Percentiles rank a stretch among this genome's conserved stretches.
These are phyloP conservation scores for Papilionanthe hybrid DNA, from an alignment of 116 monocot genomes.

Conservation along the genomic window DNA sequence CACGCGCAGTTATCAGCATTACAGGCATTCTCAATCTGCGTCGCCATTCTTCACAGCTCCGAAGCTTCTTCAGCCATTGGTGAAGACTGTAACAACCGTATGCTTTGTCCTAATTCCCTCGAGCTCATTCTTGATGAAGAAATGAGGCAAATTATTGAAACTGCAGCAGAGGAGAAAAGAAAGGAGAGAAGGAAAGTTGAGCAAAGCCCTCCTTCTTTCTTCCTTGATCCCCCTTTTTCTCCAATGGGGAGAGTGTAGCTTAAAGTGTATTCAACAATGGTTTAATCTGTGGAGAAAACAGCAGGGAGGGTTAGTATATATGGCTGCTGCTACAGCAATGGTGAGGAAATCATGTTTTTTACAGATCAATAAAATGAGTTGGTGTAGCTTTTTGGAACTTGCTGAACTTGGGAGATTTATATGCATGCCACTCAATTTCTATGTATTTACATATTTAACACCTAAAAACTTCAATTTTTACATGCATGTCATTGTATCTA, in stretches of 20 bases:
- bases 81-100: constrained; percentile 32
- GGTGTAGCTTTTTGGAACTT: not conserved
- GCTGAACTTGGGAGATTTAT: not conserved
- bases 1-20: constrained; percentile 70
- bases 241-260: constrained; percentile 54
- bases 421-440: too few relatives aligned
- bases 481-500: too few relatives aligned
- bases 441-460: too few relatives aligned
- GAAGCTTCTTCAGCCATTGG: constrained; percentile 39
- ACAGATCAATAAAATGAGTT: too few relatives aligned
- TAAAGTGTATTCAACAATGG: too few relatives aligned
- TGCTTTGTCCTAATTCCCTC: constrained; percentile 50
- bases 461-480: too few relatives aligned
- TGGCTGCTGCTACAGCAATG: too few relatives aligned
- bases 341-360: too few relatives aligned
- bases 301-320: too few relatives aligned
- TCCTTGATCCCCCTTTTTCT: constrained; percentile 60
- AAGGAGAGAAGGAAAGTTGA: constrained; percentile 27
- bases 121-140: constrained; percentile 71
- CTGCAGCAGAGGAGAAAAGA: constrained; percentile 49
- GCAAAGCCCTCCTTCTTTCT: constrained; percentile 21
- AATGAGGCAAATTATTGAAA: constrained; percentile 50
- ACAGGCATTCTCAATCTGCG: constrained; percentile 83
- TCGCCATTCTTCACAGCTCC: constrained; percentile 64
- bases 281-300: too few relatives aligned